Evolutionary conservation across 2,329 filamentous ascomycete genomes (phyloP).

Genomic region (Aplosporella prunicola): DNA sequence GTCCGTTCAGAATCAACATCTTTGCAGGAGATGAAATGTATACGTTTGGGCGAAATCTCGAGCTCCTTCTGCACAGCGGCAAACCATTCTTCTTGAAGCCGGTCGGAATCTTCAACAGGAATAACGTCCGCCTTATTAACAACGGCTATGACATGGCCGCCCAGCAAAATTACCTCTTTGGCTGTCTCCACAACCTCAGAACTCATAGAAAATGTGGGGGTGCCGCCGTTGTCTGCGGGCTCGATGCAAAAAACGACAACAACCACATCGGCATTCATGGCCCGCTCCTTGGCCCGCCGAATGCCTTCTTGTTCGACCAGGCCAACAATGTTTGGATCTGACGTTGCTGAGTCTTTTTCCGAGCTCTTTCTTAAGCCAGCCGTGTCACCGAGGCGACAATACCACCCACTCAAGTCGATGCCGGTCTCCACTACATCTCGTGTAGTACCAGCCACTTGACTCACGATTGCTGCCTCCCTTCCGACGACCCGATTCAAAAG

Average conservation of each 20-base stretch:
- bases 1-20: conserved; percentile 26
- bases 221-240: conserved; percentile 17
- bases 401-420: conserved; percentile 79
- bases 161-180: conserved; percentile 38
- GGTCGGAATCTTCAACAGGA: conserved; percentile 20
- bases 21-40: conserved; percentile 65
- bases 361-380: conserved; percentile 59
- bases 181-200: conserved; percentile 48
- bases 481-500: conserved; percentile 85
- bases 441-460: conserved; percentile 84
- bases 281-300: conserved; percentile 70
- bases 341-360: background rate
- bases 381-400: conserved; percentile 92
- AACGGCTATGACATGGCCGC: conserved; percentile 47
- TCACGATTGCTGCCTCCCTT: conserved; percentile 90
- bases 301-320: conserved; percentile 84
- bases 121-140: conserved; percentile 53
- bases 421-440: conserved; percentile 88
- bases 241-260: conserved; percentile 72
- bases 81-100: conserved; percentile 13
- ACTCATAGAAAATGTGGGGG: conserved; percentile 36
- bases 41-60: conserved; percentile 27
- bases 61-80: conserved; percentile 16
- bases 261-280: conserved; percentile 74
- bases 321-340: conserved; percentile 40